These are phyloP conservation scores for Fusarium phyllophilum DNA, from an alignment of 2,329 filamentous ascomycete genomes.

Conservation along the genomic window DNA sequence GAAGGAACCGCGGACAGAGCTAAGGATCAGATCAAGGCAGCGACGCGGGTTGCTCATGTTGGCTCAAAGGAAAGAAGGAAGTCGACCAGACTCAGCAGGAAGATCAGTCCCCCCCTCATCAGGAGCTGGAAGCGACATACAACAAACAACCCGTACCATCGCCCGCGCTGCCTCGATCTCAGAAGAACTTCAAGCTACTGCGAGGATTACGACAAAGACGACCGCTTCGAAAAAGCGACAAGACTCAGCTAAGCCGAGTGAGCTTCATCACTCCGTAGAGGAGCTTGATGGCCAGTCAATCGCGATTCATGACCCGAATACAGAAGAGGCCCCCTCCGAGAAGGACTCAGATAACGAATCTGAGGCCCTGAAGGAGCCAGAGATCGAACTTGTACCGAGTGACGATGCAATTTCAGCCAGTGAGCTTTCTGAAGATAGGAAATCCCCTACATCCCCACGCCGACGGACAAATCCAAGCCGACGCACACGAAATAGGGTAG, in stretches of 20 bases:
- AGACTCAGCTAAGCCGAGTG: neutral
- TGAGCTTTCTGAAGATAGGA: neutral
- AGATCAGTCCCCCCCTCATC: neutral
- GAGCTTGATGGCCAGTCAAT: neutral
- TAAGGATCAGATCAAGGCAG: slow-evolving; percentile 59
- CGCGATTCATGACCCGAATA: neutral
- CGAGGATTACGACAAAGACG: neutral
- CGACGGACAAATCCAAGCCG: slow-evolving; percentile 23
- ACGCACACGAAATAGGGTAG: slow-evolving; percentile 6
- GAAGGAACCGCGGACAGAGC: slow-evolving; percentile 53
- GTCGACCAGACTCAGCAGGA: neutral
- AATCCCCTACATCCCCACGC: neutral
- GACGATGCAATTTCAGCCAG: neutral
- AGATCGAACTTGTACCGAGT: neutral
- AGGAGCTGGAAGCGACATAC: neutral
- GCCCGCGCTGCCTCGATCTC: neutral
- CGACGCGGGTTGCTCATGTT: slow-evolving; percentile 61
- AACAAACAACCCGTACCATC: neutral
- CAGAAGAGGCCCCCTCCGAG: neutral
- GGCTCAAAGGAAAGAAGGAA: slow-evolving; percentile 47
- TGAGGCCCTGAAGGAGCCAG: neutral
- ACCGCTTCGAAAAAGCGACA: neutral
- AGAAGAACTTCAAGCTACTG: neutral
- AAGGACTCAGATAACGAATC: neutral
- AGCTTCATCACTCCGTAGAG: neutral